phyloP scores from a whole-genome alignment of 2,329 filamentous ascomycete species.

The Exophiala alcalophila region DNA sequence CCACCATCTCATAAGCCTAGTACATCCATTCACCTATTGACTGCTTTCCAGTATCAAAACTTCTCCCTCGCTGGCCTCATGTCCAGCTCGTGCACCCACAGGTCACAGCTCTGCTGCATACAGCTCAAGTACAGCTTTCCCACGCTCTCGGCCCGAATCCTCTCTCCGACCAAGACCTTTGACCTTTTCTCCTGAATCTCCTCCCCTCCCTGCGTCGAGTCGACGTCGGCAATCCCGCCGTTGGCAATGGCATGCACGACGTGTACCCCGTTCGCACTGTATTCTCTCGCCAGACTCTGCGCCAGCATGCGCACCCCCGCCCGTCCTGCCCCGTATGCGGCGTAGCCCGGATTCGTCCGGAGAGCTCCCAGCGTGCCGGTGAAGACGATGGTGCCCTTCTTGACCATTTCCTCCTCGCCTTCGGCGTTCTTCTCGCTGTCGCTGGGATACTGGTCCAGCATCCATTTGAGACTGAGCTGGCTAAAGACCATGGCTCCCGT shows the following conservation, averaged over 20 bases:
- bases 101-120: constrained; percentile 46
- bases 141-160: constrained; percentile 58
- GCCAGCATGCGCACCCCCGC: constrained; percentile 55
- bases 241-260: constrained; percentile 61
- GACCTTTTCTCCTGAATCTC: constrained; percentile 48
- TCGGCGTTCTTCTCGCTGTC: constrained; percentile 31
- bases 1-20: too few species aligned
- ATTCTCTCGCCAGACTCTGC: constrained; percentile 56
- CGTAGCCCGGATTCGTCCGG: constrained; percentile 54
- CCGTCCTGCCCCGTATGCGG: constrained; percentile 54
- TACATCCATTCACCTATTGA: too few species aligned
- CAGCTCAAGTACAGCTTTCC: constrained; percentile 57
- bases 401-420: constrained; percentile 42
- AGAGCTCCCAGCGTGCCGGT: constrained; percentile 56
- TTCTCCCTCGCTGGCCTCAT: constrained; percentile 38
- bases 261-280: constrained; percentile 56
- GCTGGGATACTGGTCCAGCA: constrained; percentile 40
- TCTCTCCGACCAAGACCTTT: constrained; percentile 52
- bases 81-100: constrained; percentile 55
- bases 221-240: constrained; percentile 39
- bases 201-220: constrained; percentile 39
- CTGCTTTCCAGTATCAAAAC: too few species aligned
- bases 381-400: constrained; percentile 59
- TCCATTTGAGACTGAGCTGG: constrained; percentile 49
- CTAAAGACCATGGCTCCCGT: constrained; percentile 57